Evolutionary conservation across 1,284 basidiomycete species (phyloP).

Genomic region (Pseudomicrostroma phylloplanum): DNA sequence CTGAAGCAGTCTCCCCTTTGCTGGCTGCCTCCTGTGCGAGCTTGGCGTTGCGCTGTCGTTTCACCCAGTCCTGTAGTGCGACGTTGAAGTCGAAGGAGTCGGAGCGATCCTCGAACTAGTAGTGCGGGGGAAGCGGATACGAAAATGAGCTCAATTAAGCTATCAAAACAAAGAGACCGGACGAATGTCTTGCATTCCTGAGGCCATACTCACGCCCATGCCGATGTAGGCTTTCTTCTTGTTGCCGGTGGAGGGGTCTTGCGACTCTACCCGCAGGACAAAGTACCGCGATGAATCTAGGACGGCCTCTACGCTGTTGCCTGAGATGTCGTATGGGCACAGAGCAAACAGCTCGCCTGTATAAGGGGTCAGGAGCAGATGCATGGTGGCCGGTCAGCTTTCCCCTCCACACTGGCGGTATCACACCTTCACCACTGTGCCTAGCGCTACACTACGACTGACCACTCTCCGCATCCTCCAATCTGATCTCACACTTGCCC

Average conservation of each 20-base stretch:
- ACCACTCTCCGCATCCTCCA: slow-evolving; percentile 41
- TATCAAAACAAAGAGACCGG: too few relatives aligned
- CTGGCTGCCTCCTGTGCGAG: slow-evolving; percentile 6
- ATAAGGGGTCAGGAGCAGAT: not conserved
- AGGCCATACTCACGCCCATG: slow-evolving; percentile 25
- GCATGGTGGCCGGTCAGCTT: not conserved
- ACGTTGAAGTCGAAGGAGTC: slow-evolving; percentile 49
- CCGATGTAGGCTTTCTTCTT: slow-evolving; percentile 44
- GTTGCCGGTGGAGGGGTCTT: slow-evolving; percentile 29
- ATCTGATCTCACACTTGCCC: slow-evolving; percentile 36
- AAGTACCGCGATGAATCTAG: slow-evolving; percentile 94
- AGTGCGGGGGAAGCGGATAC: too few relatives aligned
- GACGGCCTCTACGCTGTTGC: slow-evolving; percentile 81
- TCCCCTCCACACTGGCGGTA: not conserved
- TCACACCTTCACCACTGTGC: slow-evolving; percentile 7
- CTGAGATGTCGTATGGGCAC: slow-evolving; percentile 63
- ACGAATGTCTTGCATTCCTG: too few relatives aligned
- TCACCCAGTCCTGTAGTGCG: slow-evolving; percentile 88
- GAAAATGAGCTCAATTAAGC: too few relatives aligned
- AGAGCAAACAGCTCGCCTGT: slow-evolving; percentile 72
- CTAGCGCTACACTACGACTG: slow-evolving; percentile 15
- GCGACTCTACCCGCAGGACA: slow-evolving; percentile 70
- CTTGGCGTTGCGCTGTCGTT: slow-evolving; percentile 56
- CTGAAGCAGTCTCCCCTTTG: not conserved
- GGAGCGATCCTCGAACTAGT: slow-evolving; percentile 37